Evolutionary conservation across 2,329 filamentous ascomycete species (phyloP).

Genomic region (Talaromyces amestolkiae): DNA sequence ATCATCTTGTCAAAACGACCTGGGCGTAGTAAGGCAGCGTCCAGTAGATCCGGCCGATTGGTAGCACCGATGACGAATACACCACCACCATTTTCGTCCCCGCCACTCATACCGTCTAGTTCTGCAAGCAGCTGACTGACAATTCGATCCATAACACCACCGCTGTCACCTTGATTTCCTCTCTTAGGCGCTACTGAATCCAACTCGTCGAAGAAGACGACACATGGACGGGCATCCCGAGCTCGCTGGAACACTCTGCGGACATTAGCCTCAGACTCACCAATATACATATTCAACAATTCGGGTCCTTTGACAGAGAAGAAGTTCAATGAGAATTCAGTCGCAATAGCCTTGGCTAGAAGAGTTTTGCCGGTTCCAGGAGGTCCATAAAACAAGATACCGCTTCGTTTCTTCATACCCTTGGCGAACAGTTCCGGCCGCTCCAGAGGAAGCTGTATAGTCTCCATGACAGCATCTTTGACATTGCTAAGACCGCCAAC

Average conservation of each 20-base stretch:
- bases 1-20: constrained; percentile 98
- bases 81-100: constrained; percentile 72
- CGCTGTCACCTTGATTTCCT: constrained; percentile 94
- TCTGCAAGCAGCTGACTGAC: constrained; percentile 93
- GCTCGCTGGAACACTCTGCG: constrained; percentile 99
- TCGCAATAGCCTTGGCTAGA: constrained; percentile 97
- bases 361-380: constrained; percentile 99
- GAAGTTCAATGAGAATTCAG: constrained; percentile 98
- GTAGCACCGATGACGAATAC: constrained; percentile 97
- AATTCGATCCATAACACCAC: constrained; percentile 97
- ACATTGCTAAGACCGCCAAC: constrained; percentile 90
- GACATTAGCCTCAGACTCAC: constrained; percentile 99
- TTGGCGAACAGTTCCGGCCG: constrained; percentile 91
- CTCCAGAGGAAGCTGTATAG: constrained; percentile 88
- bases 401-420: constrained; percentile 97
- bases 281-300: constrained; percentile 99
- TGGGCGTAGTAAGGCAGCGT: constrained; percentile 82
- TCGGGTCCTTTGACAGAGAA: constrained; percentile 99
- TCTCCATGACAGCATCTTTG: constrained; percentile 95
- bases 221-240: constrained; percentile 91
- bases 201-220: constrained; percentile 97
- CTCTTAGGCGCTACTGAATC: constrained; percentile 96
- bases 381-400: constrained; percentile 97
- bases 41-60: constrained; percentile 88
- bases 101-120: constrained; percentile 95